A percentile compares a stretch with the other conserved stretches of the same genome.
Conservation (phyloP, 495 filamentous ascomycete species). For the Entonaema liquescens region DNA sequence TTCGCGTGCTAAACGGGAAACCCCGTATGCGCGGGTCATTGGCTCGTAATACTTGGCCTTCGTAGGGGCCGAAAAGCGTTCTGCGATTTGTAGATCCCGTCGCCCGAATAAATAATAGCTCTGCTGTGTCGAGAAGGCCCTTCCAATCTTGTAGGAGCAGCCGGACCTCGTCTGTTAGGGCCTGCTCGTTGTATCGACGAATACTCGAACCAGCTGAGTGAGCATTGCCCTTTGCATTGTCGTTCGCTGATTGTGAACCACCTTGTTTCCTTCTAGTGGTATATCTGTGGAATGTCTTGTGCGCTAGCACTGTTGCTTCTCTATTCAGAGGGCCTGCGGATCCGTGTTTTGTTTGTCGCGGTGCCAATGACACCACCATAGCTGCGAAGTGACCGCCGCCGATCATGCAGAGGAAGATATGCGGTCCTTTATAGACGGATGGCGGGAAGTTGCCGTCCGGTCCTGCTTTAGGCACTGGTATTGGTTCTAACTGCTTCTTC, state of each 20-base stretch:
- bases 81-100: slow-evolving; percentile 84
- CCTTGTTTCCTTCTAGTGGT: slow-evolving; percentile 96
- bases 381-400: slow-evolving; percentile 97
- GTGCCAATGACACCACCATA: slow-evolving; percentile 90
- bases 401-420: slow-evolving; percentile 97
- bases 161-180: slow-evolving; percentile 83
- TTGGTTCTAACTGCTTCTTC: slow-evolving; percentile 77
- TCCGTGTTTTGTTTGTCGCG: slow-evolving; percentile 75
- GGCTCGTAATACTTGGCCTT: slow-evolving; percentile 80
- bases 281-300: slow-evolving; percentile 98
- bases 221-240: slow-evolving; percentile 87
- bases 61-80: slow-evolving; percentile 89
- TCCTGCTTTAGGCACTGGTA: slow-evolving; percentile 58
- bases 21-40: slow-evolving; percentile 87
- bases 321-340: slow-evolving; percentile 71
- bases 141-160: slow-evolving; percentile 83
- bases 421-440: slow-evolving; percentile 67
- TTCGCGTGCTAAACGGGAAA: slow-evolving; percentile 94
- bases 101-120: slow-evolving; percentile 88
- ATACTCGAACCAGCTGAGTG: slow-evolving; percentile 92
- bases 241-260: slow-evolving; percentile 91
- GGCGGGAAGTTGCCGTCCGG: slow-evolving; percentile 61
- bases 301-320: slow-evolving; percentile 85
- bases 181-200: slow-evolving; percentile 92
- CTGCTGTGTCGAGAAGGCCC: slow-evolving; percentile 78